Conservation (phyloP, 768 basidiomycete genomes). For the Tricholoma bakamatsutake region DNA sequence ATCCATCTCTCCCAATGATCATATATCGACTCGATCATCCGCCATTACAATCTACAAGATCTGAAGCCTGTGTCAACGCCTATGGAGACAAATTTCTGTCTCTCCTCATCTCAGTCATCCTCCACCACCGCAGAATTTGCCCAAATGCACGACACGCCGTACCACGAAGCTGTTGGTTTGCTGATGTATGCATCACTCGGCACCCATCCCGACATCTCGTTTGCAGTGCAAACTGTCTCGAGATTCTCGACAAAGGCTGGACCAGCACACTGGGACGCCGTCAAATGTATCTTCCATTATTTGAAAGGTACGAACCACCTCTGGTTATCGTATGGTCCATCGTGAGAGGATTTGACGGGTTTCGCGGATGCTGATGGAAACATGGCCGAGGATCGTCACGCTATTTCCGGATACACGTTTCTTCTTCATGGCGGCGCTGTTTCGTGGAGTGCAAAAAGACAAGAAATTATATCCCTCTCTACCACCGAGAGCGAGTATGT, state of each 20-base stretch:
- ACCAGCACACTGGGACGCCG: slow-evolving; percentile 1
- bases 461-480: slow-evolving; percentile 17
- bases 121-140: too few relatives aligned
- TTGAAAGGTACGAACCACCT: slow-evolving; percentile 14
- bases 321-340: slow-evolving; percentile 17
- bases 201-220: too few relatives aligned
- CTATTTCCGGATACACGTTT: slow-evolving; percentile 28
- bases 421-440: slow-evolving; percentile 22
- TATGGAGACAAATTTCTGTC: slow-evolving; percentile 13
- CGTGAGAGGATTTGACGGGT: slow-evolving; percentile 6
- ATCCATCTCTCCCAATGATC: not conserved
- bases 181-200: too few relatives aligned
- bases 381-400: slow-evolving; percentile 17
- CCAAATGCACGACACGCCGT: too few relatives aligned
- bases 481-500: too few relatives aligned
- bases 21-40: too few relatives aligned
- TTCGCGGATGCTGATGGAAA: too few relatives aligned
- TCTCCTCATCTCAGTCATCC: too few relatives aligned
- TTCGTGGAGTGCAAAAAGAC: slow-evolving; percentile 28
- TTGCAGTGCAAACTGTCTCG: too few relatives aligned
- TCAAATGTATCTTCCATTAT: not conserved
- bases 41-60: too few relatives aligned
- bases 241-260: not conserved
- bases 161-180: too few relatives aligned
- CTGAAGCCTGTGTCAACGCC: slow-evolving; percentile 3